phyloP scores from a whole-genome alignment of 148 eudicot genomes.

The Drosera capensis region DNA sequence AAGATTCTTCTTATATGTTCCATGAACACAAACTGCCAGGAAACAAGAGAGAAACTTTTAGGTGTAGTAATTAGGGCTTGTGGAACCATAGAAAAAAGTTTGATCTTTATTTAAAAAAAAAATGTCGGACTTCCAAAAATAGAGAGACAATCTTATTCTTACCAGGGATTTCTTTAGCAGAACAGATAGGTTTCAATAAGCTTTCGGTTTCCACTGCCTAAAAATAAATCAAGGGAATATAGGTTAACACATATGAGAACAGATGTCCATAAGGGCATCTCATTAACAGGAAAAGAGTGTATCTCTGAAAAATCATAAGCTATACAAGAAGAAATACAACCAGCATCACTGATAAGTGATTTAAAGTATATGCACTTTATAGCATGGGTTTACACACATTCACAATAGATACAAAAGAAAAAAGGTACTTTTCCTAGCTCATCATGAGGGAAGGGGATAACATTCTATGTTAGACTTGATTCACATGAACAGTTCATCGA shows the following conservation, averaged over 20 bases:
- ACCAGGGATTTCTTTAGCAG: constrained; percentile 83
- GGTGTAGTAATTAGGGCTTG: background rate
- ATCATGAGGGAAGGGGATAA: too few species aligned
- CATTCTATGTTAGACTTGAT: too few species aligned
- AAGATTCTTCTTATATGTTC: constrained; percentile 64
- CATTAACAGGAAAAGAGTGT: background rate
- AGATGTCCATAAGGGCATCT: background rate
- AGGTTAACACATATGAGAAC: too few species aligned
- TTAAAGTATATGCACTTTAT: too few species aligned
- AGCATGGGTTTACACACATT: too few species aligned
- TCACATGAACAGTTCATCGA: background rate
- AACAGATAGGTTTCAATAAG: constrained; percentile 65
- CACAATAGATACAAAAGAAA: too few species aligned
- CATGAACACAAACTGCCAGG: constrained; percentile 71
- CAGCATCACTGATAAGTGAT: too few species aligned
- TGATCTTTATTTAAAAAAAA: constrained; percentile 1
- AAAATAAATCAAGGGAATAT: constrained; percentile 17
- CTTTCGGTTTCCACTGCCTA: constrained; percentile 79
- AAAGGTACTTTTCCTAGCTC: too few species aligned
- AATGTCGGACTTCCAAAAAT: background rate
- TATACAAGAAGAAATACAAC: too few species aligned
- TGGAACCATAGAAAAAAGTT: background rate
- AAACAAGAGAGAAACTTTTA: constrained; percentile 5
- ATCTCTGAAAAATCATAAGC: too few species aligned
- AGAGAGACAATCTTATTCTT: constrained; percentile 4